Evolutionary conservation across 1,284 basidiomycete species (phyloP).

Genomic region (Puccinia polysora): DNA sequence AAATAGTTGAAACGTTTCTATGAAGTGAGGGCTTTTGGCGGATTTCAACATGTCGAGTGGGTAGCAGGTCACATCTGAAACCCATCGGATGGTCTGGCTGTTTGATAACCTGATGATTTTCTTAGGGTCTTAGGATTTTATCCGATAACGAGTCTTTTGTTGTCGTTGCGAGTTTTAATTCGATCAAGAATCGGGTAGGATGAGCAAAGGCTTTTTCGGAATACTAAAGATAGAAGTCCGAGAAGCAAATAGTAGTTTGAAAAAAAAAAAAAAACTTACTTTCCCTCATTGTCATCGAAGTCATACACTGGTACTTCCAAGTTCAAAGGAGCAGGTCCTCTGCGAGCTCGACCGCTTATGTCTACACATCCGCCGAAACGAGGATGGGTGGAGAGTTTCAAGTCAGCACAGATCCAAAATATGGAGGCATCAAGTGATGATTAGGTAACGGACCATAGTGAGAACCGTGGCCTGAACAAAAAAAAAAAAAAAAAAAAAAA

Average conservation of each 20-base stretch:
- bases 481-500: constrained; percentile 54
- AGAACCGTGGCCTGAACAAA: constrained; percentile 94
- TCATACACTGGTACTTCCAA: constrained; percentile 66
- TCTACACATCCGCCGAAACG: constrained; percentile 58
- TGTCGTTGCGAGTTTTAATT: constrained; percentile 59
- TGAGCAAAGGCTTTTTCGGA: too few relatives aligned
- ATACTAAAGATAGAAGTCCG: background rate
- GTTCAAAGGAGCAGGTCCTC: constrained; percentile 80
- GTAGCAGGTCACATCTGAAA: background rate
- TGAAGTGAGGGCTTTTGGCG: background rate
- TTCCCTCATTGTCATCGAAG: constrained; percentile 54
- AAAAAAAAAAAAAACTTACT: constrained; percentile 40
- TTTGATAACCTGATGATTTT: constrained; percentile 13
- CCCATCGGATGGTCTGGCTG: too few relatives aligned
- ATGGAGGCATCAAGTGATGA: background rate
- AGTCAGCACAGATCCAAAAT: background rate
- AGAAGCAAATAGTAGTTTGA: background rate
- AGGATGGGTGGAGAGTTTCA: constrained; percentile 43
- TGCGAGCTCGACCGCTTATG: constrained; percentile 72
- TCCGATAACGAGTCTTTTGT: constrained; percentile 77
- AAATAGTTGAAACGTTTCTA: background rate
- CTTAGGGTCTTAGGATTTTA: constrained; percentile 55
- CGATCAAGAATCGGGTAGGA: constrained; percentile 72
- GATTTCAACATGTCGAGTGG: background rate
- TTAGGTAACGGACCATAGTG: constrained; percentile 57